Percentiles rank a stretch among this genome's conserved stretches.
phyloP scores from a whole-genome alignment of 139 green algal species.

The Micractinium sp. region DNA sequence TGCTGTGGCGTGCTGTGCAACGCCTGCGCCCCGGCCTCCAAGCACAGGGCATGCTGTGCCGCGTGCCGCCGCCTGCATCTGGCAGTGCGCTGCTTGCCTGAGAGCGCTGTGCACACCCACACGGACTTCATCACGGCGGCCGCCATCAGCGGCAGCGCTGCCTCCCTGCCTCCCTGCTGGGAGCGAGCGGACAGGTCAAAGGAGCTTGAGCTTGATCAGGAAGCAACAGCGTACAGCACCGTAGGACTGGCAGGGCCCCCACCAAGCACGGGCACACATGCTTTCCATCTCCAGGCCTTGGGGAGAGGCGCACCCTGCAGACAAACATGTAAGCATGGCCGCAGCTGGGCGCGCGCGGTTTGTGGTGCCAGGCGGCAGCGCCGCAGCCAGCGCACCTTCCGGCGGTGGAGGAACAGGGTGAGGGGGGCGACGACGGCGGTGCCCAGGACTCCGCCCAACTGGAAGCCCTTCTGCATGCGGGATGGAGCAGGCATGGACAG shows the following conservation, averaged over 20 bases:
- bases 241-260: too few species aligned
- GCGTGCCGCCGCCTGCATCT: too few species aligned
- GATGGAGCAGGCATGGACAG: background rate
- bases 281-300: too few species aligned
- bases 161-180: background rate
- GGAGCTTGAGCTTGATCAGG: too few species aligned
- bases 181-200: background rate
- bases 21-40: too few species aligned
- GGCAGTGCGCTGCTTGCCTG: background rate
- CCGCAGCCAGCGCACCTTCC: background rate
- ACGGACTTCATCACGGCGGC: background rate
- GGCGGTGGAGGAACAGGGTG: background rate
- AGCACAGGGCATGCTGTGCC: too few species aligned
- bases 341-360: too few species aligned
- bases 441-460: slow-evolving; percentile 23
- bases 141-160: background rate
- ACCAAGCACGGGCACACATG: too few species aligned
- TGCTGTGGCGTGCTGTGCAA: too few species aligned
- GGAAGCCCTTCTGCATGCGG: slow-evolving; percentile 30
- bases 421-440: slow-evolving; percentile 8
- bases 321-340: too few species aligned
- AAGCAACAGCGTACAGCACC: too few species aligned
- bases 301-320: too few species aligned
- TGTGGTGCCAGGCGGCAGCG: background rate
- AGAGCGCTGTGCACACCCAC: background rate